A percentile compares a stretch with the other conserved stretches of the same genome.
phyloP scores from a whole-genome alignment of 768 basidiomycete species.

The Postia placenta region DNA sequence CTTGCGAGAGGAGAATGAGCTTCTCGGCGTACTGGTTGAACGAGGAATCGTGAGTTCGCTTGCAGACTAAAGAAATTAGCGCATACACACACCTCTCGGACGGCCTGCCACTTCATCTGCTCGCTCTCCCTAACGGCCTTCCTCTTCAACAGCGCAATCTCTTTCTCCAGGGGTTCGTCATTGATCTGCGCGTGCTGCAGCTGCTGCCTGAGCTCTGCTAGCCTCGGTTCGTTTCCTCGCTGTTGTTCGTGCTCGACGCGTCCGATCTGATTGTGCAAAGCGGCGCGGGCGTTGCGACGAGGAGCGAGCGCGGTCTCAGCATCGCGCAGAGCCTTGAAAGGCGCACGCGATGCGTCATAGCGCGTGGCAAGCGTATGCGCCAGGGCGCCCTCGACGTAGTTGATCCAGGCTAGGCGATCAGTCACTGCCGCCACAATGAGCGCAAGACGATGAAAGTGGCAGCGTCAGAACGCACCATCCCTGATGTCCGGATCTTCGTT shows the following conservation, averaged over 20 bases:
- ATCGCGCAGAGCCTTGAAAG: constrained; percentile 68
- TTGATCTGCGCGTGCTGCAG: constrained; percentile 59
- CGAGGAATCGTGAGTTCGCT: constrained; percentile 6
- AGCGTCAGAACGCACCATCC: constrained; percentile 46
- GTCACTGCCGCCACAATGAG: constrained; percentile 42
- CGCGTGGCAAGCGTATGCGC: constrained; percentile 52
- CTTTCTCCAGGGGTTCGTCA: constrained; percentile 61
- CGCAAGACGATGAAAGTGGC: neutral
- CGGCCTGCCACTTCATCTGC: constrained; percentile 70
- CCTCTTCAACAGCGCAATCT: constrained; percentile 66
- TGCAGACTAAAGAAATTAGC: neutral
- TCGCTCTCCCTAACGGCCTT: constrained; percentile 76
- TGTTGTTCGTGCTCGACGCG: constrained; percentile 63
- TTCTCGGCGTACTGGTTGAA: constrained; percentile 70
- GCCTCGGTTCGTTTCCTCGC: constrained; percentile 57
- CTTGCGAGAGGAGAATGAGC: constrained; percentile 66
- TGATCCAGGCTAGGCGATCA: constrained; percentile 77
- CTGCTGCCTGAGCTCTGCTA: constrained; percentile 65
- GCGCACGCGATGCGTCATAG: constrained; percentile 56
- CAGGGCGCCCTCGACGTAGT: constrained; percentile 70
- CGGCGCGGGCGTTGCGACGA: constrained; percentile 53
- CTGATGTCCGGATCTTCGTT: constrained; percentile 63
- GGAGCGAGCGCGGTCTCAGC: constrained; percentile 59
- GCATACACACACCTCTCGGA: constrained; percentile 55
- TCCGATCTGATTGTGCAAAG: constrained; percentile 53